Conservation (phyloP, 2,329 filamentous ascomycete genomes). For the Cladosporium colombiae region DNA sequence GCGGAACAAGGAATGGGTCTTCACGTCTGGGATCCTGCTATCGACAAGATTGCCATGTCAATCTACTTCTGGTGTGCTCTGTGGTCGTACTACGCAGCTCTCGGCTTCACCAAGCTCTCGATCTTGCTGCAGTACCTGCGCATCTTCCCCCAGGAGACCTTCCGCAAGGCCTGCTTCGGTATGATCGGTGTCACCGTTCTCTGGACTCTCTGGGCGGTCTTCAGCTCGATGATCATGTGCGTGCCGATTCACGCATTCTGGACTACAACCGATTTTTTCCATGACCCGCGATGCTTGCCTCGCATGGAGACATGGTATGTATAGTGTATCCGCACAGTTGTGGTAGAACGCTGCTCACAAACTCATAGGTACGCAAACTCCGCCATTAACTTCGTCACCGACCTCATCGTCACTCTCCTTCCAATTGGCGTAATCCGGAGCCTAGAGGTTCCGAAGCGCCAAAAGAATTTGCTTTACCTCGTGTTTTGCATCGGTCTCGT, state of each 20-base stretch:
- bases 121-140: slow-evolving; percentile 52
- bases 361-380: slow-evolving; percentile 17
- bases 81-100: slow-evolving; percentile 44
- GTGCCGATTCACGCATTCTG: slow-evolving; percentile 19
- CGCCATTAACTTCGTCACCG: slow-evolving; percentile 18
- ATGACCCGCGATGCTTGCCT: slow-evolving; percentile 19
- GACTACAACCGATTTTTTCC: slow-evolving; percentile 15
- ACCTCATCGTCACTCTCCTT: slow-evolving; percentile 27
- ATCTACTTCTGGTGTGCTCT: slow-evolving; percentile 30
- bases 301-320: slow-evolving; percentile 17
- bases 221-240: slow-evolving; percentile 21
- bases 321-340: neutral
- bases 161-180: slow-evolving; percentile 31
- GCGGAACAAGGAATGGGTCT: slow-evolving; percentile 11
- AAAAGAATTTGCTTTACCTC: slow-evolving; percentile 37
- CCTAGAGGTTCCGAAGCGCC: slow-evolving; percentile 37
- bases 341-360: neutral
- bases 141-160: slow-evolving; percentile 45
- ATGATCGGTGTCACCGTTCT: slow-evolving; percentile 16
- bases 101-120: slow-evolving; percentile 46
- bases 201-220: slow-evolving; percentile 21
- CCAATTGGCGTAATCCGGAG: slow-evolving; percentile 37
- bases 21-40: slow-evolving; percentile 14
- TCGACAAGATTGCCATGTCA: neutral
- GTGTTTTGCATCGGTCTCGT: slow-evolving; percentile 39